A percentile compares a stretch with the other conserved stretches of the same genome.
These are phyloP conservation scores for Ruellia speciosa DNA, from an alignment of 305 asterid genomes.

Conservation along the genomic window DNA sequence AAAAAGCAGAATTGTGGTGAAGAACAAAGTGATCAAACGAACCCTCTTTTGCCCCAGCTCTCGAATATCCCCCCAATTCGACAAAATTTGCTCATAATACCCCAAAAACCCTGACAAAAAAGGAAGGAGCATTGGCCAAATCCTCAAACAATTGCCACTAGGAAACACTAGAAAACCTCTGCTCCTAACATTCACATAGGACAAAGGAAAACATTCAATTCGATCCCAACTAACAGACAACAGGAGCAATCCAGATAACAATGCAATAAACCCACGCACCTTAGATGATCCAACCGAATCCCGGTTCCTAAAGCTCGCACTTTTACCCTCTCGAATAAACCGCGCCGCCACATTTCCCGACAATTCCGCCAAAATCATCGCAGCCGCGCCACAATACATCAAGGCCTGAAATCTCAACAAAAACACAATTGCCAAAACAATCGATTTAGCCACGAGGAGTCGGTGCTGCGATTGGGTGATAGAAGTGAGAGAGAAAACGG, in stretches of 20 bases:
- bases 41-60: constrained; percentile 64
- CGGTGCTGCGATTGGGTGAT: constrained; percentile 45
- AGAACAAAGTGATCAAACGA: constrained; percentile 60
- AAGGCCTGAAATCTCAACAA: constrained; percentile 77
- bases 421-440: constrained; percentile 58
- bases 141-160: constrained; percentile 57
- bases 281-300: constrained; percentile 34
- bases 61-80: constrained; percentile 49
- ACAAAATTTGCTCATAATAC: constrained; percentile 52
- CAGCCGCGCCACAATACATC: constrained; percentile 66
- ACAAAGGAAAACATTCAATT: constrained; percentile 74
- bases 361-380: constrained; percentile 72
- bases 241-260: constrained; percentile 49
- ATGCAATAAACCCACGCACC: constrained; percentile 60
- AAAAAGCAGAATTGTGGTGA: constrained; percentile 52
- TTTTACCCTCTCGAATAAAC: constrained; percentile 41
- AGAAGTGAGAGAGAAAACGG: constrained; percentile 37
- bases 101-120: constrained; percentile 77
- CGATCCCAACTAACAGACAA: constrained; percentile 90
- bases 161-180: constrained; percentile 44
- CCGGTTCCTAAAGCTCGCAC: constrained; percentile 23
- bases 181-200: constrained; percentile 45
- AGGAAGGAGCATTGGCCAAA: constrained; percentile 88
- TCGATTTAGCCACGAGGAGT: constrained; percentile 50
- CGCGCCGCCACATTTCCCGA: constrained; percentile 65